phyloP scores from a whole-genome alignment of 1,284 basidiomycete genomes.

The Cutaneotrichosporon dermatis region DNA sequence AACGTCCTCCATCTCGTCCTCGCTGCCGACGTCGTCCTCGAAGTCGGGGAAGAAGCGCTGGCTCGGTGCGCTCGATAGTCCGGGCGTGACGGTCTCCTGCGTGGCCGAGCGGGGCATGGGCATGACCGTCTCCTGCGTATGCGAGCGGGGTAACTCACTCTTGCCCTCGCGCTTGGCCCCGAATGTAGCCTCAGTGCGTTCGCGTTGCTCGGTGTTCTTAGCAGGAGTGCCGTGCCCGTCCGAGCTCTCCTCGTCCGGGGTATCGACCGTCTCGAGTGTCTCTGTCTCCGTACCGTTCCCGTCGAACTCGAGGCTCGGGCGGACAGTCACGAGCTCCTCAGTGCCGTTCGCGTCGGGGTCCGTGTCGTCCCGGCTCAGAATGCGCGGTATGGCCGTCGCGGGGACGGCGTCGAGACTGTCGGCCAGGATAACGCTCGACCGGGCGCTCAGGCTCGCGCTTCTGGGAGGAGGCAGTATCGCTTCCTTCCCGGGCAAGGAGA shows the following conservation, averaged over 20 bases:
- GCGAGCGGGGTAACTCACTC: not conserved
- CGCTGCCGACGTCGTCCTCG: not conserved
- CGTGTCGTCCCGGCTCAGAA: not conserved
- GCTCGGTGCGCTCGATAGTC: not conserved
- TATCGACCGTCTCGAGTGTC: not conserved
- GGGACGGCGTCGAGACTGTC: not conserved
- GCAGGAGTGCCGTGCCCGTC: not conserved
- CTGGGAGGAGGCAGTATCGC: not conserved
- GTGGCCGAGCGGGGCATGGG: not conserved
- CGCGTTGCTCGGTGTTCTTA: no score
- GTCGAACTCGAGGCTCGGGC: not conserved
- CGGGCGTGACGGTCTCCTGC: not conserved
- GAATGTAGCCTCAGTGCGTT: no score
- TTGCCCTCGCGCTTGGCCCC: no score
- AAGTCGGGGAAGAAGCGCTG: not conserved
- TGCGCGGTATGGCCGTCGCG: not conserved
- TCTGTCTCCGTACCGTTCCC: not conserved
- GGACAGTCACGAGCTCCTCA: not conserved
- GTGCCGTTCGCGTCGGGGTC: not conserved
- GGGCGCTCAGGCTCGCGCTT: not conserved
- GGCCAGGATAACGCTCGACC: not conserved
- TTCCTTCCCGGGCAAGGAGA: not conserved
- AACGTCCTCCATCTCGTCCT: not conserved
- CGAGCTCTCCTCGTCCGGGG: not conserved
- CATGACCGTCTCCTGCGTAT: conserved; percentile 1